A percentile compares a stretch with the other conserved stretches of the same genome.
These are phyloP conservation scores for Podospora tetraspora DNA, from an alignment of 495 filamentous ascomycete genomes.

Conservation along the genomic window DNA sequence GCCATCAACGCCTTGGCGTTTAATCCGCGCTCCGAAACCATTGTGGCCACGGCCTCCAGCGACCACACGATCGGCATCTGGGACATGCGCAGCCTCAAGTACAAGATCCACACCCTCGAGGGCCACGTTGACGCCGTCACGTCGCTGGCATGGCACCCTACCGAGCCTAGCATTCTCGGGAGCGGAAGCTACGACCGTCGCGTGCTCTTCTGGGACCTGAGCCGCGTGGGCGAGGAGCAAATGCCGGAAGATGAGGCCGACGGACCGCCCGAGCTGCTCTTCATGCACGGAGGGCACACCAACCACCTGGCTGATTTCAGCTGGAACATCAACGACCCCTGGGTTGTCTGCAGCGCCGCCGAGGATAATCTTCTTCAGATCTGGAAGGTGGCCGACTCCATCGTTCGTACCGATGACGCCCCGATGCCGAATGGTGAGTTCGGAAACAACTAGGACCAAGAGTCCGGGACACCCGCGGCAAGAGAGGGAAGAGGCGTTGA, in stretches of 20 bases:
- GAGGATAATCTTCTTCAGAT: slow-evolving; percentile 97
- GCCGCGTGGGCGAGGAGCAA: slow-evolving; percentile 87
- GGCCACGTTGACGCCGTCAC: slow-evolving; percentile 85
- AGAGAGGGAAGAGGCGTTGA: background rate
- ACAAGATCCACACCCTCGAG: slow-evolving; percentile 78
- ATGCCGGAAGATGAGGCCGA: slow-evolving; percentile 93
- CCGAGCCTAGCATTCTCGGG: slow-evolving; percentile 78
- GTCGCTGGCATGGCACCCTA: slow-evolving; percentile 88
- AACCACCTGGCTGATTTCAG: slow-evolving; percentile 93
- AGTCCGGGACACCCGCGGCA: background rate
- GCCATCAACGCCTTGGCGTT: slow-evolving; percentile 93
- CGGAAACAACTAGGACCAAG: slow-evolving; percentile 9
- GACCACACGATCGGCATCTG: slow-evolving; percentile 94
- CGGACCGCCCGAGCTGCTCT: slow-evolving; percentile 91
- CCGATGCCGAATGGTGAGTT: slow-evolving; percentile 76
- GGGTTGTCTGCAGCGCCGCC: slow-evolving; percentile 88
- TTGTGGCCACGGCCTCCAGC: slow-evolving; percentile 86
- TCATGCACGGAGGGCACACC: slow-evolving; percentile 99
- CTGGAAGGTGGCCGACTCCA: slow-evolving; percentile 89
- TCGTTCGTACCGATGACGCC: slow-evolving; percentile 75
- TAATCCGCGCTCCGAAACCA: slow-evolving; percentile 78
- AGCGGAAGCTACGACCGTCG: slow-evolving; percentile 88
- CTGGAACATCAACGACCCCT: slow-evolving; percentile 95
- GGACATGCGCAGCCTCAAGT: slow-evolving; percentile 85
- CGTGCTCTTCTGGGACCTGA: slow-evolving; percentile 94